Evolutionary conservation across 2,329 filamentous ascomycete species (phyloP).

Genomic region (Colletotrichum liaoningense): DNA sequence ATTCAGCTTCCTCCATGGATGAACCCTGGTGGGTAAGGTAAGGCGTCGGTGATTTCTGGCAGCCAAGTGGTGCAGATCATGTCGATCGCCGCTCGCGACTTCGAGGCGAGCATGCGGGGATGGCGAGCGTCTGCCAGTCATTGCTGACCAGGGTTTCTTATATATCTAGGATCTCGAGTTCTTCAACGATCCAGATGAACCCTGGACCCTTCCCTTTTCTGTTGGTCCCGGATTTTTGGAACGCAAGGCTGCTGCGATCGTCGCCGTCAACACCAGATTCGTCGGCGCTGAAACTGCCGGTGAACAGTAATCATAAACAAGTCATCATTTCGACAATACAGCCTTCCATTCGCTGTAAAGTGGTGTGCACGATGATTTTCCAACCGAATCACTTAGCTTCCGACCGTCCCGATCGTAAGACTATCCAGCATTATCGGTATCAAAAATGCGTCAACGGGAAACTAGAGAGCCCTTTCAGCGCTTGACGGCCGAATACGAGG

Average conservation of each 20-base stretch:
- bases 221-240: slow-evolving; percentile 28
- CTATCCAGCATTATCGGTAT: neutral
- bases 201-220: slow-evolving; percentile 18
- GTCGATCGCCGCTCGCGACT: slow-evolving; percentile 20
- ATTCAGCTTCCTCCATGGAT: slow-evolving; percentile 17
- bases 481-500: neutral
- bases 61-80: slow-evolving; percentile 17
- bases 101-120: slow-evolving; percentile 30
- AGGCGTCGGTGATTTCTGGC: slow-evolving; percentile 15
- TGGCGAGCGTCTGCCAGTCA: neutral
- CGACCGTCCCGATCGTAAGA: neutral
- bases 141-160: neutral
- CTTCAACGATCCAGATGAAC: slow-evolving; percentile 26
- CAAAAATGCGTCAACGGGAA: neutral
- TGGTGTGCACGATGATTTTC: neutral
- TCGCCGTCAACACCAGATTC: slow-evolving; percentile 2
- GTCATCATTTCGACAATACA: neutral
- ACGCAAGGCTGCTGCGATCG: slow-evolving; percentile 28
- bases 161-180: slow-evolving; percentile 24
- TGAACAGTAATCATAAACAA: neutral
- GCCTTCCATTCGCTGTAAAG: neutral
- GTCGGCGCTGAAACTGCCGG: slow-evolving; percentile 14
- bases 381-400: neutral
- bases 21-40: slow-evolving; percentile 31
- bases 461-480: neutral